phyloP scores from a whole-genome alignment of 108 stramenopile species.

The Cyclostephanos invisitatus region DNA sequence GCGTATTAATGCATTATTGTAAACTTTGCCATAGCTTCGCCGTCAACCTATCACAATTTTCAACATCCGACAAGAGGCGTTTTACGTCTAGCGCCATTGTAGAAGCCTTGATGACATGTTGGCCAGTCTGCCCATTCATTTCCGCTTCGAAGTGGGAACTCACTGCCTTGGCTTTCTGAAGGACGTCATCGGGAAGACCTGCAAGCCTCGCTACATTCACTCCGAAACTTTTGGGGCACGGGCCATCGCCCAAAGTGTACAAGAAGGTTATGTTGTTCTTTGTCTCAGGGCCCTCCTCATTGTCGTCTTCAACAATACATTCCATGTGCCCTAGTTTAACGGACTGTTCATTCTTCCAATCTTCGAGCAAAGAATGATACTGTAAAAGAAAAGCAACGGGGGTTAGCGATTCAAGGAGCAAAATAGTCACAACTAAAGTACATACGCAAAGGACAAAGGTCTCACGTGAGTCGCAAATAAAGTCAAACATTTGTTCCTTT shows the following conservation, averaged over 20 bases:
- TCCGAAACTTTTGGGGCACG: conserved; percentile 97
- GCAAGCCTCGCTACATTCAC: conserved; percentile 98
- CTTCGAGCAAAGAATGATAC: conserved; percentile 92
- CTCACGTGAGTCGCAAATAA: conserved; percentile 98
- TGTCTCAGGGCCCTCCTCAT: conserved; percentile 36
- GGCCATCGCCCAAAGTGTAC: conserved; percentile 94
- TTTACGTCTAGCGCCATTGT: conserved; percentile 12
- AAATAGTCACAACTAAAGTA: background rate
- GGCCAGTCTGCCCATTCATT: conserved; percentile 51
- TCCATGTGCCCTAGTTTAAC: conserved; percentile 98
- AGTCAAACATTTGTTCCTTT: conserved; percentile 81
- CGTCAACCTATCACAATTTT: conserved; percentile 11
- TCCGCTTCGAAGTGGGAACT: conserved; percentile 82
- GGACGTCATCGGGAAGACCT: conserved; percentile 92
- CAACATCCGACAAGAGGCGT: conserved; percentile 13
- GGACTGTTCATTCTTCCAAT: conserved; percentile 81
- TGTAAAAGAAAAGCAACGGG: background rate
- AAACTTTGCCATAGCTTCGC: conserved; percentile 29
- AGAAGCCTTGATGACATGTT: conserved; percentile 37
- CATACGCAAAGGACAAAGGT: background rate
- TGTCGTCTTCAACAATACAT: conserved; percentile 88
- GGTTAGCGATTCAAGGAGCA: background rate
- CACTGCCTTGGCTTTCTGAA: conserved; percentile 75
- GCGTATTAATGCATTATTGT: conserved; percentile 8
- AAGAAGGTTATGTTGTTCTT: conserved; percentile 93